phyloP scores from a whole-genome alignment of 2,329 filamentous ascomycete species.

The Capronia coronata region DNA sequence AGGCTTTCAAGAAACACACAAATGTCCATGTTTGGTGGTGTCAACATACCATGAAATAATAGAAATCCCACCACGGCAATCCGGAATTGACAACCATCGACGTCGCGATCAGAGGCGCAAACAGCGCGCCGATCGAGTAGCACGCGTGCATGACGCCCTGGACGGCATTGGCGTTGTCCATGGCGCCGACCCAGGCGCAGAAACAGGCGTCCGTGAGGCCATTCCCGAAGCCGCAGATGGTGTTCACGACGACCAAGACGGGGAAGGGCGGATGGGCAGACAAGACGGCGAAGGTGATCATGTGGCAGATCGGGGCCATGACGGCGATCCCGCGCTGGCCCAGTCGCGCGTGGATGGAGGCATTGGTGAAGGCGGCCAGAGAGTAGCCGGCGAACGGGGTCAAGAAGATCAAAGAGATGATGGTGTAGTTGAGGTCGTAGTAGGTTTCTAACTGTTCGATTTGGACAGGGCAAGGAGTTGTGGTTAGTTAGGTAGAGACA shows the following conservation, averaged over 20 bases:
- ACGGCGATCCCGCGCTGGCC: constrained; percentile 70
- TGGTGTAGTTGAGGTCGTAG: constrained; percentile 41
- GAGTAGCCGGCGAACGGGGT: constrained; percentile 46
- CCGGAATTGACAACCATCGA: constrained; percentile 58
- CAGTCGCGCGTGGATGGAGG: constrained; percentile 37
- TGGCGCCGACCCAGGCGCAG: constrained; percentile 62
- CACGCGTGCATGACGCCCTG: constrained; percentile 66
- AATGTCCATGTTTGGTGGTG: too few relatives aligned
- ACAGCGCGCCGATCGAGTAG: constrained; percentile 64
- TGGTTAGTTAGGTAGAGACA: constrained; percentile 25
- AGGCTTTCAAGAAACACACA: too few relatives aligned
- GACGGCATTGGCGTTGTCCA: constrained; percentile 66
- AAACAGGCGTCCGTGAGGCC: constrained; percentile 49
- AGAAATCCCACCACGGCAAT: constrained; percentile 63
- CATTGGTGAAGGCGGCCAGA: constrained; percentile 41
- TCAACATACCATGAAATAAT: constrained; percentile 55
- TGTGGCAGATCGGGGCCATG: constrained; percentile 41
- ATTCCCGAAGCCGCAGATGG: constrained; percentile 39
- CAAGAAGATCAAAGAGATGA: constrained; percentile 46
- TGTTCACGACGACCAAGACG: constrained; percentile 37
- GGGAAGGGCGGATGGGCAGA: constrained; percentile 40
- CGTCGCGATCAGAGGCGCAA: constrained; percentile 64
- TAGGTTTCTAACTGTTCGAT: constrained; percentile 38
- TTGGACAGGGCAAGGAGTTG: constrained; percentile 29
- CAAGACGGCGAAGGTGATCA: constrained; percentile 36